Percentiles rank a stretch among this genome's conserved stretches.
Conservation (phyloP, 2,329 filamentous ascomycete genomes). For the Biscogniauxia marginata region DNA sequence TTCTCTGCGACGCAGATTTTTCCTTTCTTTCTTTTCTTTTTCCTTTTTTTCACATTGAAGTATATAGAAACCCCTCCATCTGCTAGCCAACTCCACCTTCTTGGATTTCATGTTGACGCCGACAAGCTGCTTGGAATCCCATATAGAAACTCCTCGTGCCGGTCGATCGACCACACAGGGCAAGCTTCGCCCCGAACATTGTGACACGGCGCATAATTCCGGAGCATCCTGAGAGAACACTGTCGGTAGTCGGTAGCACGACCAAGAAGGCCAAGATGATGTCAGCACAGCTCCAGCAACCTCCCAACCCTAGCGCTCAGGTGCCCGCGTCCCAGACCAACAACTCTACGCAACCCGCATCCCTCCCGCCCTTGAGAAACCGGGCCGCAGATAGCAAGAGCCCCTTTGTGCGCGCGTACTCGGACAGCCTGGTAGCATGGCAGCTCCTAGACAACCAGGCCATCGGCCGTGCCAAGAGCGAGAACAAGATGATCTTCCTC, state of each 20-base stretch:
- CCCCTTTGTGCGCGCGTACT: slow-evolving; percentile 67
- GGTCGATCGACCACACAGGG: too few species aligned
- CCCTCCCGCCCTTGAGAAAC: slow-evolving; percentile 33
- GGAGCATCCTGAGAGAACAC: not conserved
- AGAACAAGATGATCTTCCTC: slow-evolving; percentile 88
- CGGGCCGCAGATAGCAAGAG: slow-evolving; percentile 43
- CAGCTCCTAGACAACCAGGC: slow-evolving; percentile 81
- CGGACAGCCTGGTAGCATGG: slow-evolving; percentile 84
- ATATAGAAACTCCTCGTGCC: too few species aligned
- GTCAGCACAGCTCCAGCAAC: slow-evolving; percentile 32
- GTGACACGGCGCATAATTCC: too few species aligned
- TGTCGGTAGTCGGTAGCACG: not conserved
- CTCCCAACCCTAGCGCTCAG: slow-evolving; percentile 17
- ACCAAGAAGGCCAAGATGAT: slow-evolving; percentile 26
- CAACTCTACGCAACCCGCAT: not conserved
- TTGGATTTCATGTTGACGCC: too few species aligned
- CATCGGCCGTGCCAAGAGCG: slow-evolving; percentile 70
- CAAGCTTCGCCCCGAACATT: not conserved
- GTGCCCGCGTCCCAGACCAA: too few species aligned
- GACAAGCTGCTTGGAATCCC: too few species aligned
- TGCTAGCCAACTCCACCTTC: too few species aligned
- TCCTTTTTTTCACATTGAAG: not conserved
- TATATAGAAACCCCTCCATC: too few species aligned
- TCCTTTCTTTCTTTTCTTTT: too few species aligned
- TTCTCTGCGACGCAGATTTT: not conserved